Evolutionary conservation across 78 protist genomes (phyloP).

Genomic region (Isochrysis galbana): DNA sequence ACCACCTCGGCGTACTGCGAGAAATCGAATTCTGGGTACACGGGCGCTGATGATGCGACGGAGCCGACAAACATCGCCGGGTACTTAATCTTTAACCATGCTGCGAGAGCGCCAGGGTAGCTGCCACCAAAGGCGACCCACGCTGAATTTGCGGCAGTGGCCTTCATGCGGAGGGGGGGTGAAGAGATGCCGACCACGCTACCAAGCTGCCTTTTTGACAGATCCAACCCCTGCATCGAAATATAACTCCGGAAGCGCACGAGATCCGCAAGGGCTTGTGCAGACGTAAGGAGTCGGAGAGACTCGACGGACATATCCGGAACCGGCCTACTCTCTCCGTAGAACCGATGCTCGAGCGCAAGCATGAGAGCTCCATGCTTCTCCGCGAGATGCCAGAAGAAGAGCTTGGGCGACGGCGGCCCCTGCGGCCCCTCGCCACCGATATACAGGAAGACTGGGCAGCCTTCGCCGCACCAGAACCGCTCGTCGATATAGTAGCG

Average conservation of each 20-base stretch:
- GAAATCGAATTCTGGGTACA: conserved; percentile 20
- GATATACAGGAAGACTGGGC: conserved; percentile 38
- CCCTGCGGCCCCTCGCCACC: conserved; percentile 54
- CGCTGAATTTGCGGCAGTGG: not conserved
- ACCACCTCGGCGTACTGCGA: conserved; percentile 17
- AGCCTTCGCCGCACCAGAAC: conserved; percentile 34
- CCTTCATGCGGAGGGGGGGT: not conserved
- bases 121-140: conserved; percentile 38
- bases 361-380: conserved; percentile 40
- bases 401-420: not conserved
- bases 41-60: conserved; percentile 25
- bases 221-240: too few relatives aligned
- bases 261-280: conserved; percentile 55
- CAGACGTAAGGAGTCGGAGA: conserved; percentile 26
- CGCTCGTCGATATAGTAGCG: conserved; percentile 29
- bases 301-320: not conserved
- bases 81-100: conserved; percentile 25
- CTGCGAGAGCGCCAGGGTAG: conserved; percentile 44
- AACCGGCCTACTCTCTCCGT: conserved; percentile 41
- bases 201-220: too few relatives aligned
- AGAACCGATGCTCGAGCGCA: conserved; percentile 60
- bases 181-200: not conserved
- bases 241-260: conserved; percentile 36
- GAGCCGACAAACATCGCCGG: conserved; percentile 1
- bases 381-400: conserved; percentile 22